phyloP scores from a whole-genome alignment of 768 basidiomycete species.

The Lentinula edodes region DNA sequence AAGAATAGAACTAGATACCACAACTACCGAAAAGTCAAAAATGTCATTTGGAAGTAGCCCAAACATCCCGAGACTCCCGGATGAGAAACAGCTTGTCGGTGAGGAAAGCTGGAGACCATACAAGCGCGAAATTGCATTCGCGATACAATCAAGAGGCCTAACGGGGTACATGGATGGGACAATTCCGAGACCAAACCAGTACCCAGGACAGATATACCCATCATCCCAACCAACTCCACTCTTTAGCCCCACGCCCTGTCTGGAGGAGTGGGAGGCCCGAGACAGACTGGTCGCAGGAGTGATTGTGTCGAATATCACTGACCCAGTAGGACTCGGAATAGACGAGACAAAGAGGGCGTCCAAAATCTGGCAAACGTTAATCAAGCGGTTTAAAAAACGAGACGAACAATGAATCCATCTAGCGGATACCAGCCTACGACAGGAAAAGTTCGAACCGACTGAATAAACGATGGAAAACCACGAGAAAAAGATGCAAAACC shows the following conservation, averaged over 20 bases:
- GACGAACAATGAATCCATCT: background rate
- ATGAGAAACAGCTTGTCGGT: background rate
- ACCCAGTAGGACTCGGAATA: background rate
- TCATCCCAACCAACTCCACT: background rate
- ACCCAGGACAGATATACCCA: background rate
- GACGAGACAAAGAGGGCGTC: background rate
- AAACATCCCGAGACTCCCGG: too few relatives aligned
- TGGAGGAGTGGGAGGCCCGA: background rate
- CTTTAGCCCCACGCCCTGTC: background rate
- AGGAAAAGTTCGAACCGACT: background rate
- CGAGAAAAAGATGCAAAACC: background rate
- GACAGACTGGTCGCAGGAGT: background rate
- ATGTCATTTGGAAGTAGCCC: too few relatives aligned
- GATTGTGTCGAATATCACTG: background rate
- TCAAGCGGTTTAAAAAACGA: background rate
- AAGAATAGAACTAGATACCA: too few relatives aligned
- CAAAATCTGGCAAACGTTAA: background rate
- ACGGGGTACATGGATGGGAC: background rate
- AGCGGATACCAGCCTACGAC: background rate
- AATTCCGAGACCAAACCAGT: background rate
- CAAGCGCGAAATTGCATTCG: background rate
- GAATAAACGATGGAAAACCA: background rate
- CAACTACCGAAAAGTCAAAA: too few relatives aligned
- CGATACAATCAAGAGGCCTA: background rate
- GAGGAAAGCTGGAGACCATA: background rate